A percentile compares a stretch with the other conserved stretches of the same genome.
Conservation (phyloP, 106 monocot species). For the Allium fistulosum region DNA sequence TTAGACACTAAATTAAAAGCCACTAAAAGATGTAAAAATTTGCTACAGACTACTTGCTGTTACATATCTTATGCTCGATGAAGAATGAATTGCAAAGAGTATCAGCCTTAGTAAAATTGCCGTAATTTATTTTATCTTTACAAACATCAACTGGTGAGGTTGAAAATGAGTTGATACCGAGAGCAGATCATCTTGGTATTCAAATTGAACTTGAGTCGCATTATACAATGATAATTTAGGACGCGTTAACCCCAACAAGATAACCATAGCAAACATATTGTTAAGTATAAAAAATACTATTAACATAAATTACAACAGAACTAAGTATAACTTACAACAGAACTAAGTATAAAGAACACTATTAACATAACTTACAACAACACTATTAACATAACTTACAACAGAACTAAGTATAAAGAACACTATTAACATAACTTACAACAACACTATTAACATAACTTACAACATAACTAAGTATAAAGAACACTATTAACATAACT, state of each 20-base stretch:
- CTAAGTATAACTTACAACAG: conserved; percentile 23
- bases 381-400: too few relatives aligned
- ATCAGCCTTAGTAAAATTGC: too few relatives aligned
- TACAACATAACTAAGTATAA: neutral
- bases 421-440: conserved; percentile 33
- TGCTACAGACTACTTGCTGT: too few relatives aligned
- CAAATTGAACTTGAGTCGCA: neutral
- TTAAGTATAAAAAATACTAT: neutral
- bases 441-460: conserved; percentile 8
- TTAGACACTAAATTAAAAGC: too few relatives aligned
- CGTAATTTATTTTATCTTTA: neutral
- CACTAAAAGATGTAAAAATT: too few relatives aligned
- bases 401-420: conserved; percentile 2
- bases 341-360: neutral
- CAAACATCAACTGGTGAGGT: neutral
- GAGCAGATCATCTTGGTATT: neutral
- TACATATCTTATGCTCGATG: too few relatives aligned
- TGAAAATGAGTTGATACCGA: neutral
- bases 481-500: conserved; percentile 13
- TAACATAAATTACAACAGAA: conserved; percentile 53
- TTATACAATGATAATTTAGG: too few relatives aligned
- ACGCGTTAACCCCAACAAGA: too few relatives aligned
- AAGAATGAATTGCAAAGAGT: too few relatives aligned
- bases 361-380: conserved; percentile 50
- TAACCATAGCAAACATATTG: too few relatives aligned